Percentiles rank a stretch among this genome's conserved stretches.
Conservation (phyloP, 805 yeast species). For the Candida pseudofarinosa region DNA sequence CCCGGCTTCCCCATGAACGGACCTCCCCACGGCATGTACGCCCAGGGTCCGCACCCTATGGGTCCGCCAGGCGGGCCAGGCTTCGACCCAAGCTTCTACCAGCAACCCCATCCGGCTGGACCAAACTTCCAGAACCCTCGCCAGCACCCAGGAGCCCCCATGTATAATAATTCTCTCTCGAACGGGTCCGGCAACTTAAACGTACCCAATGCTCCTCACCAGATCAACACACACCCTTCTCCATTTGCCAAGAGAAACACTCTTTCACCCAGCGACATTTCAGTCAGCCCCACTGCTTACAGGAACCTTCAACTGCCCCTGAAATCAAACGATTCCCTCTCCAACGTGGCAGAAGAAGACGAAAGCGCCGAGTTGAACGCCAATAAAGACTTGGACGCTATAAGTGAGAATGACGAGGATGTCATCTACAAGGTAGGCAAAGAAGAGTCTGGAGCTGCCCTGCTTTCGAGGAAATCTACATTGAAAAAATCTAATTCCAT, state of each 20-base stretch:
- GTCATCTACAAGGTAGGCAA: slow-evolving; percentile 29
- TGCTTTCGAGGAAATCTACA: slow-evolving; percentile 36
- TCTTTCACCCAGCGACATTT: neutral
- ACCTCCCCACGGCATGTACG: slow-evolving; percentile 4
- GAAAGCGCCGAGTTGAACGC: slow-evolving; percentile 11
- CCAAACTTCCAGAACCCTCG: neutral
- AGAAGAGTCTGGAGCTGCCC: slow-evolving; percentile 19
- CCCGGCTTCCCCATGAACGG: slow-evolving; percentile 1
- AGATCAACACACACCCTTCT: neutral
- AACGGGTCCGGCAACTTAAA: neutral
- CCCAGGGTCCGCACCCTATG: slow-evolving; percentile 7
- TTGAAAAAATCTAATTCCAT: slow-evolving; percentile 37
- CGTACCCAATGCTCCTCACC: neutral
- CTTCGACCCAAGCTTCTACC: slow-evolving; percentile 5
- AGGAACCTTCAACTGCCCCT: neutral
- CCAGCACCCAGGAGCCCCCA: slow-evolving; percentile 98
- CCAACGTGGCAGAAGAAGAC: slow-evolving; percentile 34
- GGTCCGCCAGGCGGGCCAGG: slow-evolving; percentile 6
- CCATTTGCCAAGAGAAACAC: neutral
- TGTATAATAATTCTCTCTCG: slow-evolving; percentile 18
- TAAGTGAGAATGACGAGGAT: slow-evolving; percentile 21
- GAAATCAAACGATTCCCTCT: slow-evolving; percentile 23
- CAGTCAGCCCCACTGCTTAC: neutral
- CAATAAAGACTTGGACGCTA: neutral
- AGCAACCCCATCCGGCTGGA: neutral